Evolutionary conservation across 495 filamentous ascomycete species (phyloP).

Genomic region (Podospora pseudoanserina): DNA sequence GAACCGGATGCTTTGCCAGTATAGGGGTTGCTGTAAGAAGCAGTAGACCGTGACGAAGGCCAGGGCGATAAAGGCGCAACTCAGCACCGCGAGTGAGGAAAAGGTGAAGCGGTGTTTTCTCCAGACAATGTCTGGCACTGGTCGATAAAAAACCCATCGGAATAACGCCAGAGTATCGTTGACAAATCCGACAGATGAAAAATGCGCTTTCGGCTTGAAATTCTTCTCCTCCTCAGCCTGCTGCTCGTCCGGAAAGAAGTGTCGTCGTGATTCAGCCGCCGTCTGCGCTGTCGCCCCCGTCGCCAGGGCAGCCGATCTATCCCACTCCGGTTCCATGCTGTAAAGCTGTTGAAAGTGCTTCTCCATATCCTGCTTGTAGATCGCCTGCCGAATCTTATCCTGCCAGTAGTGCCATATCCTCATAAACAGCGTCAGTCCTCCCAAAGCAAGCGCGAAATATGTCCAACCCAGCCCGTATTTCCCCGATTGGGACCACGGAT

Average conservation of each 20-base stretch:
- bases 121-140: constrained; percentile 63
- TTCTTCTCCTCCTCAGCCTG: constrained; percentile 43
- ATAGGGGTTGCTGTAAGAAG: constrained; percentile 80
- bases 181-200: constrained; percentile 64
- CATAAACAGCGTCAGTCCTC: constrained; percentile 59
- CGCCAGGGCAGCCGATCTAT: constrained; percentile 62
- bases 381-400: constrained; percentile 80
- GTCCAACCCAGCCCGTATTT: constrained; percentile 88
- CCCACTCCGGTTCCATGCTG: constrained; percentile 55
- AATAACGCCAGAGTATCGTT: constrained; percentile 74
- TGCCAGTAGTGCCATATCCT: constrained; percentile 81
- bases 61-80: constrained; percentile 60
- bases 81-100: constrained; percentile 67
- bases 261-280: constrained; percentile 51
- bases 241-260: constrained; percentile 63
- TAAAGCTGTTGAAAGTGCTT: constrained; percentile 53
- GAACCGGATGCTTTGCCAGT: constrained; percentile 74
- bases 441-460: constrained; percentile 73
- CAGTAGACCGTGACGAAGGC: constrained; percentile 74
- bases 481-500: constrained; percentile 75
- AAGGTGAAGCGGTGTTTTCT: constrained; percentile 65
- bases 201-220: constrained; percentile 60
- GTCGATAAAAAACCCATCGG: constrained; percentile 81
- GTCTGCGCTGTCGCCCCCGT: constrained; percentile 57
- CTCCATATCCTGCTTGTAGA: constrained; percentile 70